phyloP scores from a whole-genome alignment of 306 rosid species.

The Trifolium dubium region DNA sequence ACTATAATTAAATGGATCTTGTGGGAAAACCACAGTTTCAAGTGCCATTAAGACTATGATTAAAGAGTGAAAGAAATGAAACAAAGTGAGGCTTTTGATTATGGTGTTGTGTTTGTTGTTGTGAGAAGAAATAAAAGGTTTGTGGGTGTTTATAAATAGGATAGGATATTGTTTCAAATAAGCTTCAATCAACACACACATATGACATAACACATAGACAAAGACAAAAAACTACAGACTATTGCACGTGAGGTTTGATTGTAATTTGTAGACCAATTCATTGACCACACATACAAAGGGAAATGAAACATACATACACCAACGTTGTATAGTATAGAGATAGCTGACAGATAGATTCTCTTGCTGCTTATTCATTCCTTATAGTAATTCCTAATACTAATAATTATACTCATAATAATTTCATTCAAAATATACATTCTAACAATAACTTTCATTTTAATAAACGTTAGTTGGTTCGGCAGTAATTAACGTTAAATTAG shows the following conservation, averaged over 20 bases:
- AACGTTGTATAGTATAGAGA: constrained; percentile 2
- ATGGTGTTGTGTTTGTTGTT: neutral
- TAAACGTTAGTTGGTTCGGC: too few relatives aligned
- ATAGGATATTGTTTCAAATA: constrained; percentile 9
- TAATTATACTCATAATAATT: neutral
- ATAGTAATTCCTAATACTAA: neutral
- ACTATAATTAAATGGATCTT: constrained; percentile 45
- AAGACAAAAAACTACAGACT: constrained; percentile 53
- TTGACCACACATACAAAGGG: constrained; percentile 38
- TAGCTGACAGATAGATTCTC: constrained; percentile 49
- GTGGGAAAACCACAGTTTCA: constrained; percentile 55
- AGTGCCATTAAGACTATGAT: constrained; percentile 47
- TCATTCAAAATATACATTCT: neutral
- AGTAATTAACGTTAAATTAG: too few relatives aligned
- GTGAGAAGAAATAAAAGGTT: constrained; percentile 39
- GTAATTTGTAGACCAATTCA: constrained; percentile 46
- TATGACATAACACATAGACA: neutral
- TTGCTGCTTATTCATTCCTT: constrained; percentile 38
- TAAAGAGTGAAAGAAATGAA: neutral
- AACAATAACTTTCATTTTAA: too few relatives aligned
- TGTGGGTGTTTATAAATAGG: constrained; percentile 26
- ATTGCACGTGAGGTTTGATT: constrained; percentile 69
- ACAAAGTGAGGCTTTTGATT: constrained; percentile 59
- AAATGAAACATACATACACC: constrained; percentile 32
- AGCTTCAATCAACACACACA: constrained; percentile 21